phyloP scores from a whole-genome alignment of 306 rosid species.

The Alnus rubra region DNA sequence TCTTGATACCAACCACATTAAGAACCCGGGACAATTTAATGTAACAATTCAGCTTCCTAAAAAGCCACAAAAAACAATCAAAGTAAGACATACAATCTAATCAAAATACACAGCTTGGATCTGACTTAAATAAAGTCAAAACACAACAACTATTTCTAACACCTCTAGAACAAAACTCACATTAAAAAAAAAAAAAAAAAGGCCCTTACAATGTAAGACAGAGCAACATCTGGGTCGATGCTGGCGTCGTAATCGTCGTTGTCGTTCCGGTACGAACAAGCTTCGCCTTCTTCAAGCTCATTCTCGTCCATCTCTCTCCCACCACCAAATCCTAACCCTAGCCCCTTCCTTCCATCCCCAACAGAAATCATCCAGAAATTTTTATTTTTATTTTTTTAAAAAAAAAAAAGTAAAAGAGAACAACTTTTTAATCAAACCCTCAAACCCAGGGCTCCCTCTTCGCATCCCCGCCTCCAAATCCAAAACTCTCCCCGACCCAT shows the following conservation, averaged over 20 bases:
- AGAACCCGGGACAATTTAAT: neutral
- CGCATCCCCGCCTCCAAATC: conserved; percentile 41
- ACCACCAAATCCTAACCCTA: conserved; percentile 61
- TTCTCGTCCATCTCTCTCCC: conserved; percentile 76
- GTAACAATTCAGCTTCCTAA: conserved; percentile 5
- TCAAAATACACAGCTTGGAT: conserved; percentile 39
- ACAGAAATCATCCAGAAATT: conserved; percentile 66
- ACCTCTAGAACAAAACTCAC: conserved; percentile 19
- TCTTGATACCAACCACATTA: neutral
- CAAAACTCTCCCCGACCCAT: conserved; percentile 47
- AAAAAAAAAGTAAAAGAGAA: neutral
- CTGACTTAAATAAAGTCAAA: conserved; percentile 42
- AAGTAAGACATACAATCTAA: conserved; percentile 13
- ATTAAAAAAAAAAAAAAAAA: conserved; percentile 1
- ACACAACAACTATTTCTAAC: conserved; percentile 15
- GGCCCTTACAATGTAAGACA: conserved; percentile 85
- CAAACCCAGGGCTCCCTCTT: conserved; percentile 46
- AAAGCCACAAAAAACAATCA: neutral
- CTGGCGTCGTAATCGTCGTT: conserved; percentile 61
- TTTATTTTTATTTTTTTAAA: neutral
- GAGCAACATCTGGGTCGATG: conserved; percentile 81
- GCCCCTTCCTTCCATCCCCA: conserved; percentile 81
- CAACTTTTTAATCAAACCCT: conserved; percentile 38
- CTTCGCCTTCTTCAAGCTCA: conserved; percentile 99
- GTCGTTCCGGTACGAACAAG: conserved; percentile 67